A percentile compares a stretch with the other conserved stretches of the same genome.
These are phyloP conservation scores for Lachancea nothofagi DNA, from an alignment of 805 yeast species.

Conservation along the genomic window DNA sequence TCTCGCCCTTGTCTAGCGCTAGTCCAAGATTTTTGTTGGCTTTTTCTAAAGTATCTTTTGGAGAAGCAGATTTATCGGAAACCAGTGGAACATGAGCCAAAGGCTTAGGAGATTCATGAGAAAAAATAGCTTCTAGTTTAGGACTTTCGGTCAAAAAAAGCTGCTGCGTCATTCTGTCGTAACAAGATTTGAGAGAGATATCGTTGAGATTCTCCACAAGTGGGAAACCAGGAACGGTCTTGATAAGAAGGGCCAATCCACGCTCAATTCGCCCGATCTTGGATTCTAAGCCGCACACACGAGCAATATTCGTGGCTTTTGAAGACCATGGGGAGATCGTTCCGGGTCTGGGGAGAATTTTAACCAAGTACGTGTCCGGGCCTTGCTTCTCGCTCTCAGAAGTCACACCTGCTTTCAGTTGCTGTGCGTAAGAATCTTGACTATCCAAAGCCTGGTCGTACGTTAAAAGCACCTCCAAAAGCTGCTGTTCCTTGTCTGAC, in stretches of 20 bases:
- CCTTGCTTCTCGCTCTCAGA: conserved; percentile 29
- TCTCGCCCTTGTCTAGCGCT: conserved; percentile 93
- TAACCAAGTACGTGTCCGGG: conserved; percentile 50
- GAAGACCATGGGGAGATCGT: conserved; percentile 99
- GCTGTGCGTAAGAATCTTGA: conserved; percentile 35
- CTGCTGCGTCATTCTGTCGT: conserved; percentile 92
- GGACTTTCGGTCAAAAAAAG: conserved; percentile 60
- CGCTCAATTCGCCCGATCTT: conserved; percentile 83
- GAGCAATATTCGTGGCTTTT: conserved; percentile 91
- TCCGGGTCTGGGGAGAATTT: conserved; percentile 88
- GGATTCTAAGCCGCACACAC: conserved; percentile 74
- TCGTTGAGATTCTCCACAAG: conserved; percentile 48
- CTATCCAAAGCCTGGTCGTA: conserved; percentile 67
- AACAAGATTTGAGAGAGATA: conserved; percentile 62
- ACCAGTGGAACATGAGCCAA: conserved; percentile 67
- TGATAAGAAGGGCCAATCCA: conserved; percentile 71
- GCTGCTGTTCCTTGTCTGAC: conserved; percentile 38
- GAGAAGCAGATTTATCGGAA: conserved; percentile 29
- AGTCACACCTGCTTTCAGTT: conserved; percentile 27
- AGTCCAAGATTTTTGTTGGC: conserved; percentile 85
- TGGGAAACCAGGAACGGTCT: conserved; percentile 67
- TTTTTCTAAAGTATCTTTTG: conserved; percentile 52
- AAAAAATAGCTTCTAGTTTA: conserved; percentile 62
- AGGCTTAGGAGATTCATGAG: conserved; percentile 76
- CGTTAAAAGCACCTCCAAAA: conserved; percentile 58